Conservation (phyloP, 176 grass and related monocot genomes). For the Guadua angustifolia region DNA sequence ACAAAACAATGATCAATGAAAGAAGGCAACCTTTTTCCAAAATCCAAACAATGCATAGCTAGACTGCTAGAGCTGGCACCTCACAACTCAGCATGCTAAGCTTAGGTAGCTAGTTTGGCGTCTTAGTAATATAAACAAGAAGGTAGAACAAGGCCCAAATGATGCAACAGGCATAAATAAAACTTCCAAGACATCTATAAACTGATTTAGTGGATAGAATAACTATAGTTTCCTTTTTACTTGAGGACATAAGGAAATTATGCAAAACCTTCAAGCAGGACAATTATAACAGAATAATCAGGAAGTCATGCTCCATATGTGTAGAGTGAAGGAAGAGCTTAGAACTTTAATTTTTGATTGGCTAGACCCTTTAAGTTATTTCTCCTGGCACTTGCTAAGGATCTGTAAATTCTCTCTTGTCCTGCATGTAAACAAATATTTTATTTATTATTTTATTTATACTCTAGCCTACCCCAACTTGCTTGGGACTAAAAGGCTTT, state of each 20-base stretch:
- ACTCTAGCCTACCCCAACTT: too few species aligned
- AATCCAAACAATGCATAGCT: neutral
- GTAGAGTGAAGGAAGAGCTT: too few species aligned
- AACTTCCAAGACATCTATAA: neutral
- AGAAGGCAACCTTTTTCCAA: neutral
- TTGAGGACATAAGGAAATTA: neutral
- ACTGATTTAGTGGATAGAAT: neutral
- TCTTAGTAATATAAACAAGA: neutral
- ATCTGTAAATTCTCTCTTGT: too few species aligned
- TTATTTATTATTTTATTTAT: too few species aligned
- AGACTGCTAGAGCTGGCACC: neutral
- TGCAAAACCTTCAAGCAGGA: neutral
- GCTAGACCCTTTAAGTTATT: too few species aligned
- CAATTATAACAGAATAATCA: too few species aligned
- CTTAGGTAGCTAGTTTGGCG: neutral
- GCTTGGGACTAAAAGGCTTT: too few species aligned
- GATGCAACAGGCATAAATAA: neutral
- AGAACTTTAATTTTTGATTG: too few species aligned
- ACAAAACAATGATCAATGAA: slow-evolving; percentile 5
- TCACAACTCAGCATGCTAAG: slow-evolving; percentile 13
- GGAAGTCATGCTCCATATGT: too few species aligned
- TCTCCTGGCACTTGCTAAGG: too few species aligned
- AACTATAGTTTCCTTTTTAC: neutral
- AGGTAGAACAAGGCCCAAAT: neutral
- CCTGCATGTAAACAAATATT: too few species aligned